A percentile compares a stretch with the other conserved stretches of the same genome.
phyloP scores from a whole-genome alignment of 2,329 filamentous ascomycete genomes.

The Calonectria pseudoreteaudii region DNA sequence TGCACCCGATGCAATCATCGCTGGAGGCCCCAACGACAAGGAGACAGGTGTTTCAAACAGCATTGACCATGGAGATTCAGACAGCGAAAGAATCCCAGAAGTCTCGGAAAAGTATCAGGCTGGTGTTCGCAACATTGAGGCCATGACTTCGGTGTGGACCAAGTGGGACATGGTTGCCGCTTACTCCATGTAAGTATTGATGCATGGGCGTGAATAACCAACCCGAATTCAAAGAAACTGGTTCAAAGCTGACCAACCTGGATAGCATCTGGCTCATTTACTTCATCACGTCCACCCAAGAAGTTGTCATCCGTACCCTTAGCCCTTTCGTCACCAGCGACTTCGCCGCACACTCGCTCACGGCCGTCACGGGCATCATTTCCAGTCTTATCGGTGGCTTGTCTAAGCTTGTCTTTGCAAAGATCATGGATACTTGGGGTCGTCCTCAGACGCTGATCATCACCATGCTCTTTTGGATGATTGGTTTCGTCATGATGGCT shows the following conservation, averaged over 20 bases:
- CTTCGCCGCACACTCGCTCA: slow-evolving; percentile 61
- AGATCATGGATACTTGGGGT: slow-evolving; percentile 72
- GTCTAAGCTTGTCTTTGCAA: slow-evolving; percentile 70
- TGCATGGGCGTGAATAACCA: background rate
- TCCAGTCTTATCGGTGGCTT: slow-evolving; percentile 64
- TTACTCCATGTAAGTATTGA: slow-evolving; percentile 55
- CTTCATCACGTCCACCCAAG: slow-evolving; percentile 58
- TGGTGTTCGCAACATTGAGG: slow-evolving; percentile 62
- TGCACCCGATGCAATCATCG: background rate
- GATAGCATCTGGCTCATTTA: slow-evolving; percentile 56
- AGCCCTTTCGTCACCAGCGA: slow-evolving; percentile 57
- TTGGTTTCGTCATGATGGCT: slow-evolving; percentile 71
- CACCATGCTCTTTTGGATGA: slow-evolving; percentile 59
- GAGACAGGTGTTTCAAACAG: slow-evolving; percentile 25
- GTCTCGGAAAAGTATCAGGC: slow-evolving; percentile 45
- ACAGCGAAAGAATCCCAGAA: slow-evolving; percentile 47
- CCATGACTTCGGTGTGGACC: slow-evolving; percentile 52
- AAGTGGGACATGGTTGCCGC: slow-evolving; percentile 58
- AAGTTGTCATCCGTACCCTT: slow-evolving; percentile 49
- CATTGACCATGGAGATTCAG: slow-evolving; percentile 46
- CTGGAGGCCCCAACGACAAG: slow-evolving; percentile 24
- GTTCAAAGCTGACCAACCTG: background rate
- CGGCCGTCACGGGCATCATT: slow-evolving; percentile 62
- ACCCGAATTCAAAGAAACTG: background rate
- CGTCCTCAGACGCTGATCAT: slow-evolving; percentile 68